Percentiles rank a stretch among this genome's conserved stretches.
phyloP scores from a whole-genome alignment of 164 flowering plant genomes.

The Taxillus chinensis region DNA sequence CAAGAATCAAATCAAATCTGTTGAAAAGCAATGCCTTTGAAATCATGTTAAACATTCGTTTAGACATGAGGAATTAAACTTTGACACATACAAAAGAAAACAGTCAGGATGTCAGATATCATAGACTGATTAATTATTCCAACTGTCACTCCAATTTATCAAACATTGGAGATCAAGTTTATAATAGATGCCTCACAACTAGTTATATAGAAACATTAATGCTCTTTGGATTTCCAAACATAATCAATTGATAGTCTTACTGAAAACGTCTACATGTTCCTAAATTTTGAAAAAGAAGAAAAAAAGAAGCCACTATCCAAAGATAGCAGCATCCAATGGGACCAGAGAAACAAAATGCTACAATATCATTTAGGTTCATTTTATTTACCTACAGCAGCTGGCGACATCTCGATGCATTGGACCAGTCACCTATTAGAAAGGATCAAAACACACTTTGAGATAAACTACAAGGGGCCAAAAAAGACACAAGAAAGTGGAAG shows the following conservation, averaged over 20 bases:
- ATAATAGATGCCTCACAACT: too few species aligned
- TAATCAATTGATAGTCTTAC: too few species aligned
- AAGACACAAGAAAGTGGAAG: not conserved
- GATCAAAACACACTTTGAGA: conserved; percentile 3
- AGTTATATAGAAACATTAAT: too few species aligned
- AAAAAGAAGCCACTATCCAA: not conserved
- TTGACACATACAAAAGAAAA: too few species aligned
- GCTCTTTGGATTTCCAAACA: too few species aligned
- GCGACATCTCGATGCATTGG: conserved; percentile 99
- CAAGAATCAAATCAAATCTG: too few species aligned
- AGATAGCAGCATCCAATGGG: not conserved
- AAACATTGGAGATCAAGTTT: too few species aligned
- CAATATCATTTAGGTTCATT: not conserved
- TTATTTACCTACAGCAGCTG: conserved; percentile 79
- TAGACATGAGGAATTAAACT: too few species aligned
- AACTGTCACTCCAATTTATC: too few species aligned
- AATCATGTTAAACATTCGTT: not conserved
- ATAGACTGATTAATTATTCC: too few species aligned
- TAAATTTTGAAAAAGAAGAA: not conserved
- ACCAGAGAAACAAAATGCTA: not conserved
- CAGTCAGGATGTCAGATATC: too few species aligned
- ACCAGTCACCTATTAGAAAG: conserved; percentile 74
- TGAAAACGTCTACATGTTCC: too few species aligned
- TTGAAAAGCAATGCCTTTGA: not conserved
- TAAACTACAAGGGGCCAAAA: not conserved